phyloP scores from a whole-genome alignment of 805 yeast species.

The Yarrowia sp. region DNA sequence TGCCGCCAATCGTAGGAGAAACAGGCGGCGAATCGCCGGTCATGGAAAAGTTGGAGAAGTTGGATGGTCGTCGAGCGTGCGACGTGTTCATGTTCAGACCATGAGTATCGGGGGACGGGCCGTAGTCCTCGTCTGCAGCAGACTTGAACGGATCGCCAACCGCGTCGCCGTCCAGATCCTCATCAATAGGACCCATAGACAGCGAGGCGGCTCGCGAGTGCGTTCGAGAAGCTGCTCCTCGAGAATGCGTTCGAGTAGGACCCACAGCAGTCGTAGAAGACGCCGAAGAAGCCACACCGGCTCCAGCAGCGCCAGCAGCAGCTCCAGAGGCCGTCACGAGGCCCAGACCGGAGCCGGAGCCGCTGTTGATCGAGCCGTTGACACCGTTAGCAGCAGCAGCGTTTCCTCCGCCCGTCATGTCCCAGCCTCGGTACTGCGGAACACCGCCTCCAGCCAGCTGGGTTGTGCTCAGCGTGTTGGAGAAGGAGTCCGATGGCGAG shows the following conservation, averaged over 20 bases:
- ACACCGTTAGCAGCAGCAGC: neutral
- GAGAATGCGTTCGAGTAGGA: neutral
- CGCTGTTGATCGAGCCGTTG: conserved; percentile 1
- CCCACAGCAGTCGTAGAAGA: neutral
- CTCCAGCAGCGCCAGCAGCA: neutral
- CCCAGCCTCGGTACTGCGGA: conserved; percentile 24
- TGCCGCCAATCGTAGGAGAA: neutral
- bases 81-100: neutral
- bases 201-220: conserved; percentile 8
- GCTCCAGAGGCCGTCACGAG: neutral
- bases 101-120: conserved; percentile 11
- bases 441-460: neutral
- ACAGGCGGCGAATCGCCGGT: conserved; percentile 15
- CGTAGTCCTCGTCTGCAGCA: neutral
- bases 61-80: neutral
- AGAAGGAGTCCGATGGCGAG: conserved; percentile 6
- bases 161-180: neutral
- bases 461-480: conserved; percentile 4
- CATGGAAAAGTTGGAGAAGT: conserved; percentile 1
- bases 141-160: neutral
- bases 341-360: conserved; percentile 5
- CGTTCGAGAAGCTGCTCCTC: neutral
- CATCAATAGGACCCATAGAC: conserved; percentile 17
- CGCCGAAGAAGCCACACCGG: neutral
- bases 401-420: neutral